Conservation (phyloP, 441 rosid genomes). For the Bocquillonia castaneifolia region DNA sequence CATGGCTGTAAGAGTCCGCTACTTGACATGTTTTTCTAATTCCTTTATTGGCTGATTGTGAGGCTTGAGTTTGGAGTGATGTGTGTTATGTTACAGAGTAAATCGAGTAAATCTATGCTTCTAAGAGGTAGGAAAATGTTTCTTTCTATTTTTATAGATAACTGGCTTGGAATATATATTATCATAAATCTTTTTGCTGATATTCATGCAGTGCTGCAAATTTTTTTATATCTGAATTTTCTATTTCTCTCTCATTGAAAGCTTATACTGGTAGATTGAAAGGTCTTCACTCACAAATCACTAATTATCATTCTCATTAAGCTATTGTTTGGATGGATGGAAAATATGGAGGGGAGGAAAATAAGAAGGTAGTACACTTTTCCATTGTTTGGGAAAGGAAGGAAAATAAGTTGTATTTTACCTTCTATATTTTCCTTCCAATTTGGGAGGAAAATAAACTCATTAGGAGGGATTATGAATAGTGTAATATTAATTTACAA, state of each 20-base stretch:
- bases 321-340: too few relatives aligned
- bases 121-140: not conserved
- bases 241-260: not conserved
- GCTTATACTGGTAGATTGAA: not conserved
- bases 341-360: too few relatives aligned
- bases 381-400: too few relatives aligned
- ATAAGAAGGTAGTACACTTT: too few relatives aligned
- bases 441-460: too few relatives aligned
- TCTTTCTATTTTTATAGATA: not conserved
- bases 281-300: not conserved
- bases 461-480: too few relatives aligned
- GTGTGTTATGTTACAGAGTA: not conserved
- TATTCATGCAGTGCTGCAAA: not conserved
- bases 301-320: not conserved
- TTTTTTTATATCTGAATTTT: not conserved
- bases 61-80: not conserved
- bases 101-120: not conserved
- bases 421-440: too few relatives aligned
- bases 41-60: not conserved
- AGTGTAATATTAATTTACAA: too few relatives aligned
- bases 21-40: not conserved
- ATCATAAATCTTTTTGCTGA: not conserved
- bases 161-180: not conserved
- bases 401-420: too few relatives aligned
- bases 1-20: not conserved